Evolutionary conservation across 2,329 filamentous ascomycete species (phyloP), one percentile per base, ranked within the genome.

Genomic region (Nothopassalora personata): DNA sequence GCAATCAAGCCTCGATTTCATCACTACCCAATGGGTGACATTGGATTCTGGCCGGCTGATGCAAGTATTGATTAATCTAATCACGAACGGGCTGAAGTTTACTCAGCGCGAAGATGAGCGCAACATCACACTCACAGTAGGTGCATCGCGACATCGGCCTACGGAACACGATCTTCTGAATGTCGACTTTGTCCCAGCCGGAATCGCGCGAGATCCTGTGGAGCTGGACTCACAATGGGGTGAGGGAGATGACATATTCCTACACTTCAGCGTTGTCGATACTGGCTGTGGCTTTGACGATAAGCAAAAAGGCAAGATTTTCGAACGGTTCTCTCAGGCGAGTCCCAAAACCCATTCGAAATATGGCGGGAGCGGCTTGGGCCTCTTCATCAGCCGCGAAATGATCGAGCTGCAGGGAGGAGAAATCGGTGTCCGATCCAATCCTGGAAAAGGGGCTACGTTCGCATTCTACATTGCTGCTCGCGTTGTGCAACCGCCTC

Each of bases 361-460:
- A 60, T 88, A 89, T 63, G 87, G 87, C n/a, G 87, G 87, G 0
- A 86, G 83, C 0, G 87, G 87, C 0, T 77, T 90, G 1, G 87
- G 87, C 0, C 76, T 90, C 0, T 89, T 88, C 68, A 89, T 90
- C 58, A 86, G 82, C 49, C 80, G 85, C 15, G 80, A 85, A 34
- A 77, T 90, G 15, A 85, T 84, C 2, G 86, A 89, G 67, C 76
- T 89, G 30, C 86, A 88, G 63, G 85, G 85, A 19, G 87, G 87
- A 1, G 81, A 84, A 47, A 88, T 90, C 33, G 86, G 86, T 1
- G 83, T 89, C 13, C 75, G 77, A 1, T 86, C 85, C 0, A 70
- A 77, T 47, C 78, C 80, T 58, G 84, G 81, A 7, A 70, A 79
- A 9, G 86, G 86, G 33, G 85, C 83, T 66, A 86, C 81, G 0